Conservation (phyloP, 805 yeast genomes). For the Zygotorulaspora florentina region DNA sequence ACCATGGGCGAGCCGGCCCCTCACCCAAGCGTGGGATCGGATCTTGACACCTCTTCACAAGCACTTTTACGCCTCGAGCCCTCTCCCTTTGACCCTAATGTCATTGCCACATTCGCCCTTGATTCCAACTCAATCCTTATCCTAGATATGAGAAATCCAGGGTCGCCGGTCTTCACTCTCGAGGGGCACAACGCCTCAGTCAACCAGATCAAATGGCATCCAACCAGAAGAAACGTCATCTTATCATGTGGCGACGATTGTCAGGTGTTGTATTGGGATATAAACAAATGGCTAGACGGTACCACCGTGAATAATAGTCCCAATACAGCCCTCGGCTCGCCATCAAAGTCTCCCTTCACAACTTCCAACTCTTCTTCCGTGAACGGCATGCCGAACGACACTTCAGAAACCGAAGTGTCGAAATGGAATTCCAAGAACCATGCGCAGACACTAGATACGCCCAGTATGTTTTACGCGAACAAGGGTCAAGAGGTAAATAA, state of each 20-base stretch:
- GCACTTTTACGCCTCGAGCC: slow-evolving; percentile 77
- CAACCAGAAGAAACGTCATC: slow-evolving; percentile 53
- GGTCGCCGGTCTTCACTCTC: slow-evolving; percentile 66
- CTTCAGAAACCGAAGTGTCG: slow-evolving; percentile 2
- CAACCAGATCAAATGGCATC: slow-evolving; percentile 83
- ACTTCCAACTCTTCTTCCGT: not conserved
- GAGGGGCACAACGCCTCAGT: slow-evolving; percentile 65
- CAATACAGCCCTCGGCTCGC: not conserved
- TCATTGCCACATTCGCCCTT: slow-evolving; percentile 76
- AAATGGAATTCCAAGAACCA: slow-evolving; percentile 18
- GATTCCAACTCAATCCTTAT: slow-evolving; percentile 62
- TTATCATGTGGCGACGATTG: slow-evolving; percentile 69
- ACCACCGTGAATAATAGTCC: not conserved
- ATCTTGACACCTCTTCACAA: slow-evolving; percentile 32
- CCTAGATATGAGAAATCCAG: slow-evolving; percentile 85
- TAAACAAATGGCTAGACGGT: slow-evolving; percentile 32
- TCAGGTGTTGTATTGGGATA: slow-evolving; percentile 68
- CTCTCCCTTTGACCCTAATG: slow-evolving; percentile 73
- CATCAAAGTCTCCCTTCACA: not conserved
- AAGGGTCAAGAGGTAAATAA: slow-evolving; percentile 73
- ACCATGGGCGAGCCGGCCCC: slow-evolving; percentile 2
- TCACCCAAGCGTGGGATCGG: slow-evolving; percentile 2
- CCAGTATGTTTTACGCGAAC: slow-evolving; percentile 46
- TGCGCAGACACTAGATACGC: slow-evolving; percentile 22
- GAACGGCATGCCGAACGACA: not conserved